Percentiles rank a stretch among this genome's conserved stretches.
Conservation (phyloP, 2,329 filamentous ascomycete species). For the Ophiostoma quercus region DNA sequence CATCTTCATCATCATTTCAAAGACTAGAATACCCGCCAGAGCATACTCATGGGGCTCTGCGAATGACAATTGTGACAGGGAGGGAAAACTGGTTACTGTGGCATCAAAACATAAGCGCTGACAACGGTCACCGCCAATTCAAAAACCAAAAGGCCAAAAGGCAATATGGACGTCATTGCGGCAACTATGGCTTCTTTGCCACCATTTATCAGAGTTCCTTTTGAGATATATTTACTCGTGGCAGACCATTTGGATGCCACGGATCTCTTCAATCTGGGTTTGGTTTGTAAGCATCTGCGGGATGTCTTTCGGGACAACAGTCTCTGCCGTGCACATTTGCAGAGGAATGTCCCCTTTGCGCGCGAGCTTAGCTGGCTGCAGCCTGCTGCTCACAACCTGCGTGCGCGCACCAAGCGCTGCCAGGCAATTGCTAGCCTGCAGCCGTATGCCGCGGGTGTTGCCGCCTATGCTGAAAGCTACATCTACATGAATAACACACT, state of each 20-base stretch:
- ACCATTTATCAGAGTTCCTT: not conserved
- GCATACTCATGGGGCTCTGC: not conserved
- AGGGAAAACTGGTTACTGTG: not conserved
- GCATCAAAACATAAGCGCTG: too few relatives aligned
- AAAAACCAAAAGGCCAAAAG: not conserved
- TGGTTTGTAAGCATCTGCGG: not conserved
- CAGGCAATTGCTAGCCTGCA: constrained; percentile 55
- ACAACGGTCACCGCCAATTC: too few relatives aligned
- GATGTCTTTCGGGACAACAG: not conserved
- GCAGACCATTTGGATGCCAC: not conserved
- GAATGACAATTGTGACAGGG: not conserved
- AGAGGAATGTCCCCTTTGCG: constrained; percentile 12
- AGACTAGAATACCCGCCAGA: not conserved
- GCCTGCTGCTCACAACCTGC: constrained; percentile 46
- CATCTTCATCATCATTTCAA: not conserved
- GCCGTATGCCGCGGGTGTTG: constrained; percentile 56
- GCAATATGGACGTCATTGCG: not conserved
- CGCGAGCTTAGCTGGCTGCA: not conserved
- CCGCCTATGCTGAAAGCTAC: constrained; percentile 58
- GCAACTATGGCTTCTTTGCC: too few relatives aligned
- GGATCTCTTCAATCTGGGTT: not conserved
- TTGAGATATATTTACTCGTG: not conserved
- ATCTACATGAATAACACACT: constrained; percentile 51
- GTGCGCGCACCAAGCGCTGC: constrained; percentile 56
- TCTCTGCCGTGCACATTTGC: constrained; percentile 24